Evolutionary conservation across 192 early-diverging fungal species (phyloP), one percentile per base, ranked within the genome.

Genomic region (Cetraspora pellucida): DNA sequence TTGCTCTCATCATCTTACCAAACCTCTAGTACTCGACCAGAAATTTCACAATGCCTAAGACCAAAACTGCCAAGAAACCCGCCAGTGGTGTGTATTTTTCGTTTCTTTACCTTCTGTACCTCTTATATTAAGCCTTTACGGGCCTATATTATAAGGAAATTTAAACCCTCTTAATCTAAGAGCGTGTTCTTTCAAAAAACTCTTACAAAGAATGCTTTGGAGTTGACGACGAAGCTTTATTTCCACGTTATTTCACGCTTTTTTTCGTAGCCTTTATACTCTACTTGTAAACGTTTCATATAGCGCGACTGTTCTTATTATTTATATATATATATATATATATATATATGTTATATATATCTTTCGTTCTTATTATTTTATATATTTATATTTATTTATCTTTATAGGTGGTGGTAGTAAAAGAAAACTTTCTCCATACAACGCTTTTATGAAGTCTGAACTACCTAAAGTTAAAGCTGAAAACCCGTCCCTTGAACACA

Each of bases 381-480:
- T 64, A 11, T 23, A 47, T 50, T 11, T 64, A 63, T 27, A 30
- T 25, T 75, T 47, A 43, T 30, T 64, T 63, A 27, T 75, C n/a
- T 64, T 27, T 30, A 27, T 75, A 27, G 21, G n/a, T n/a, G 17
- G 23, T 46, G 80, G 72, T 37, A 65, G 72, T 69, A 77, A 72
- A 21, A 86, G 85, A 79, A 88, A 86, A 81, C 25, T 86, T 58
- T 87, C 88, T 30, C 82, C 87, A 66, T 92, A 92, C 84, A 90
- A 92, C 84, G 83, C 82, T 77, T 91, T 85, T 81, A 91, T 91
- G 89, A 91, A 91, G 85, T 64, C 78, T n/a, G 85, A 90, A 84
- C 82, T 92, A 14, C 79, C 87, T 78, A 88, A 88, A 81, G 85
- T 88, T 86, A 92, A 92, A 87, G 77, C 77, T 25, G 78, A 82